Evolutionary conservation across 2,329 filamentous ascomycete species (phyloP).

Genomic region (Myriosclerotinia duriaeana): DNA sequence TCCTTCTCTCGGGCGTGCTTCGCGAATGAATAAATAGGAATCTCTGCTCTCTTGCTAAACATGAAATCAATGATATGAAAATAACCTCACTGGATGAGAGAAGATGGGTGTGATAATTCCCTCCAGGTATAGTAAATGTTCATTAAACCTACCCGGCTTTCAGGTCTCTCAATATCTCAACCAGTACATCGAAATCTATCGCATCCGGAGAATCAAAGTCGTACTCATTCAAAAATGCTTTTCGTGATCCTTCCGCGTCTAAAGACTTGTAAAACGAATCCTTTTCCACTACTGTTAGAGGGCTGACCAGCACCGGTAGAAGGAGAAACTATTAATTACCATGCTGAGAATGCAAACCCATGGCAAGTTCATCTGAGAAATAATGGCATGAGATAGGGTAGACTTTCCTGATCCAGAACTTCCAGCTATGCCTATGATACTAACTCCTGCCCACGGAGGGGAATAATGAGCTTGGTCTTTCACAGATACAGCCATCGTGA

Average conservation of each 20-base stretch:
- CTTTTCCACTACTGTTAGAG: constrained; percentile 47
- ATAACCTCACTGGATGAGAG: too few species aligned
- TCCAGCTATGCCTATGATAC: constrained; percentile 94
- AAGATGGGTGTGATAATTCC: not conserved
- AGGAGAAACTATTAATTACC: constrained; percentile 52
- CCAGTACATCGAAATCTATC: constrained; percentile 88
- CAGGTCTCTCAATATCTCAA: constrained; percentile 75
- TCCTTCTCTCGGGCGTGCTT: constrained; percentile 78
- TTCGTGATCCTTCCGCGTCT: constrained; percentile 71
- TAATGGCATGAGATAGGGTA: constrained; percentile 87
- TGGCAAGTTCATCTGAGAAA: constrained; percentile 83
- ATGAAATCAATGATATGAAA: constrained; percentile 17
- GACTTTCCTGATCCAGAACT: constrained; percentile 95
- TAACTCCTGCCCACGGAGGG: constrained; percentile 93
- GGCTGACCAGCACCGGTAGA: not conserved
- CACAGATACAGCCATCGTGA: constrained; percentile 30
- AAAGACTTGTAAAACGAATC: constrained; percentile 97
- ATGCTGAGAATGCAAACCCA: constrained; percentile 99
- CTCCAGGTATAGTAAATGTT: not conserved
- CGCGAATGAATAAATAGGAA: constrained; percentile 92
- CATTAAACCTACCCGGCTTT: constrained; percentile 74
- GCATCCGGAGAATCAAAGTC: constrained; percentile 95
- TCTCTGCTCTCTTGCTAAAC: constrained; percentile 76
- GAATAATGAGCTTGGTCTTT: constrained; percentile 68
- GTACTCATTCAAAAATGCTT: constrained; percentile 86